Evolutionary conservation across 257 asterid species (phyloP).

Genomic region (Paulownia fortunei): DNA sequence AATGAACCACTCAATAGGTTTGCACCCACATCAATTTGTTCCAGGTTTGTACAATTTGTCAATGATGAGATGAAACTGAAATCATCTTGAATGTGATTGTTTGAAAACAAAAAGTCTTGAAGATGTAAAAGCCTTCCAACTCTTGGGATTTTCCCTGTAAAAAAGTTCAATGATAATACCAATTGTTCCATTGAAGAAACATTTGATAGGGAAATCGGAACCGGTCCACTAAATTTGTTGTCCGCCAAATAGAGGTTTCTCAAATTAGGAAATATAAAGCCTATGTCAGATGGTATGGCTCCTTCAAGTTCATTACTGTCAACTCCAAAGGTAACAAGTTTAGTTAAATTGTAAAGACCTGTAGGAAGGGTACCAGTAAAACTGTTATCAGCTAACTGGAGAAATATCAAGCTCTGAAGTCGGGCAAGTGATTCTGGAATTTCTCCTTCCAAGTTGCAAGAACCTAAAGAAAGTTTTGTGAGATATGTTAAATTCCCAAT

Average conservation of each 20-base stretch:
- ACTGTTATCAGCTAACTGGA: slow-evolving; percentile 24
- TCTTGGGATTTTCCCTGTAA: slow-evolving; percentile 37
- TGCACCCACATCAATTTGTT: slow-evolving; percentile 3
- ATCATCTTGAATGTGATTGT: slow-evolving; percentile 28
- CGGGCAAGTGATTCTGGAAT: slow-evolving; percentile 37
- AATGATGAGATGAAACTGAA: slow-evolving; percentile 39
- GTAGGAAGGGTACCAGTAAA: slow-evolving; percentile 33
- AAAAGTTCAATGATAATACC: neutral
- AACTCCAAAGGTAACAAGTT: slow-evolving; percentile 13
- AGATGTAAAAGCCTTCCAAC: slow-evolving; percentile 33
- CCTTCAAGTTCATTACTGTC: slow-evolving; percentile 31
- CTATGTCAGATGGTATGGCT: neutral
- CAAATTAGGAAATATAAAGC: slow-evolving; percentile 33
- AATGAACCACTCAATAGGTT: slow-evolving; percentile 42
- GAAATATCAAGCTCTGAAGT: slow-evolving; percentile 27
- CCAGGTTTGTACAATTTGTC: slow-evolving; percentile 38
- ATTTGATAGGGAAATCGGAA: slow-evolving; percentile 1
- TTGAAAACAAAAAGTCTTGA: neutral
- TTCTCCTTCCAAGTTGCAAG: slow-evolving; percentile 36
- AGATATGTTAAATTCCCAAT: slow-evolving; percentile 42
- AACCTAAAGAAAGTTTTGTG: neutral
- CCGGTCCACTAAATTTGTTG: slow-evolving; percentile 36
- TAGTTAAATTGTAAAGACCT: slow-evolving; percentile 36
- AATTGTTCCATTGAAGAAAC: slow-evolving; percentile 29
- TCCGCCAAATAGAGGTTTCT: slow-evolving; percentile 21